Evolutionary conservation across 345 rosid genomes (phyloP).

Genomic region (Limnanthes douglasii): DNA sequence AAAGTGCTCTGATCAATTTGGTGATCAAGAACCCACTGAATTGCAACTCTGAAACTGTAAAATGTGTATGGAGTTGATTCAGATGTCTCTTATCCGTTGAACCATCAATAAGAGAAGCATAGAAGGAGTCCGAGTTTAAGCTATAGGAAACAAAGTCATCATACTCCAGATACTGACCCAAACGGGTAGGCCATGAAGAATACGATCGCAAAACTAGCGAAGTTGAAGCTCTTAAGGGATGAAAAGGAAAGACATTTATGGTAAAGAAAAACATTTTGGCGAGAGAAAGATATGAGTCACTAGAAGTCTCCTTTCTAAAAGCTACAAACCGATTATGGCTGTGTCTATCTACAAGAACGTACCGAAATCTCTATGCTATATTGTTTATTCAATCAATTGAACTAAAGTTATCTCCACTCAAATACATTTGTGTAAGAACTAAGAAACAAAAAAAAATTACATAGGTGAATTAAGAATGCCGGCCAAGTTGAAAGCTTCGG

Average conservation of each 20-base stretch:
- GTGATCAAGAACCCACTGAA: conserved; percentile 31
- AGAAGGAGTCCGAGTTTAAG: conserved; percentile 19
- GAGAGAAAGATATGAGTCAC: too few species aligned
- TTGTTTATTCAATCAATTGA: too few species aligned
- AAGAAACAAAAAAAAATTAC: neutral
- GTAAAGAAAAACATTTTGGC: too few species aligned
- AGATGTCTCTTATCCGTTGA: conserved; percentile 19
- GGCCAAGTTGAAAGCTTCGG: conserved; percentile 22
- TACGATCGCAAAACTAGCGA: too few species aligned
- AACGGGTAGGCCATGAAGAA: conserved; percentile 1
- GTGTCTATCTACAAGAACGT: too few species aligned
- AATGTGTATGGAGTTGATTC: conserved; percentile 33
- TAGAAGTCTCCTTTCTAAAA: too few species aligned
- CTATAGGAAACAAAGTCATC: neutral
- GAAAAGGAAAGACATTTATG: too few species aligned
- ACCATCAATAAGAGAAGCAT: conserved; percentile 26
- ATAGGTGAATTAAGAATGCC: conserved; percentile 8
- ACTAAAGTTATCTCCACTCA: too few species aligned
- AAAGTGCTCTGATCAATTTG: conserved; percentile 19
- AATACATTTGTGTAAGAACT: too few species aligned
- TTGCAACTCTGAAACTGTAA: conserved; percentile 25
- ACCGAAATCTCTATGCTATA: too few species aligned
- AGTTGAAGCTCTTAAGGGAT: too few species aligned
- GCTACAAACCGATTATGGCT: too few species aligned
- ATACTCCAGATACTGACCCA: neutral